Evolutionary conservation across 495 filamentous ascomycete species (phyloP).

Genomic region (Penicillium riverlandense): DNA sequence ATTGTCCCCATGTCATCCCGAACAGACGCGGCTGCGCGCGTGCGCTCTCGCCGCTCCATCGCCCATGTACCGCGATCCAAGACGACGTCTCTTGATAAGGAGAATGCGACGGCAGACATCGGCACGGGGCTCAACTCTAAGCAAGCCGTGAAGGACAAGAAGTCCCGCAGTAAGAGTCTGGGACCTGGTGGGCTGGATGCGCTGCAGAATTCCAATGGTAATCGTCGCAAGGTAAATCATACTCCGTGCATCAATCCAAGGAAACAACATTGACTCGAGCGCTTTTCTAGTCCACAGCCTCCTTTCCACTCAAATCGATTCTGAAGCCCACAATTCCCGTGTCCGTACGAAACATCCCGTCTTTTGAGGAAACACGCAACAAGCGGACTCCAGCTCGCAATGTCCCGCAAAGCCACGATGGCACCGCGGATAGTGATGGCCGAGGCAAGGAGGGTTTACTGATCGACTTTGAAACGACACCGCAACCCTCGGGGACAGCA

Average conservation of each 20-base stretch:
- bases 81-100: conserved; percentile 50
- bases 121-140: conserved; percentile 27
- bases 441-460: conserved; percentile 29
- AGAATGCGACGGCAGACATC: conserved; percentile 64
- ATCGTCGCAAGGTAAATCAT: conserved; percentile 67
- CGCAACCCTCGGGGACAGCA: conserved; percentile 17
- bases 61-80: conserved; percentile 54
- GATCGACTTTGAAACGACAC: conserved; percentile 43
- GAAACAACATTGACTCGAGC: not conserved
- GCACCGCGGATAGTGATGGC: conserved; percentile 5
- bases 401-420: conserved; percentile 15
- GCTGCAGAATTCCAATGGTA: conserved; percentile 69
- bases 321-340: conserved; percentile 75
- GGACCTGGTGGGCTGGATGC: conserved; percentile 85
- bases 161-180: conserved; percentile 89
- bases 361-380: conserved; percentile 38
- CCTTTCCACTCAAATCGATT: conserved; percentile 65
- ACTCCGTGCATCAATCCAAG: not conserved
- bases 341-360: conserved; percentile 52
- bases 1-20: conserved; percentile 30
- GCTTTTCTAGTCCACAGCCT: conserved; percentile 42
- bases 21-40: conserved; percentile 32
- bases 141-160: conserved; percentile 47
- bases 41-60: conserved; percentile 70
- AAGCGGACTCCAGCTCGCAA: conserved; percentile 28